Base-by-base conservation (phyloP, 768 basidiomycete genomes). In the Psilocybe azurescens region DNA sequence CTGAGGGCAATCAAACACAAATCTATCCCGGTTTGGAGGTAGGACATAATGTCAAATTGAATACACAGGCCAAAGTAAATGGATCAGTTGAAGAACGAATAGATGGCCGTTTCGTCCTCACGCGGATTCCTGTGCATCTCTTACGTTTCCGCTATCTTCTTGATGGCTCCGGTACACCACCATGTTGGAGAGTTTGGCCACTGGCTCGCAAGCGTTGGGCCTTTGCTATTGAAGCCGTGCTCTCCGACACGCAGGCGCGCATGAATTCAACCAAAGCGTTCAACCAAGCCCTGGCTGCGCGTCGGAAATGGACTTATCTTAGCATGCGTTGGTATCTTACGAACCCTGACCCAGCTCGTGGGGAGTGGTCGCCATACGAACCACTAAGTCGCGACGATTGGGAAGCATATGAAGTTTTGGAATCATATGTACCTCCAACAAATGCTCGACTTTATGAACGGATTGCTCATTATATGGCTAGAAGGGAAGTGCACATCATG, bases 131-230 rank as follows among this genome's bases (percentile, higher is more conserved):
- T 3, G 32, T 53, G 1, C 48, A 61, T 20, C 39, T 65, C 5
- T 59, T 60, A 10, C 64, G 61, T 18, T 62, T 65, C 36, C 47
- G 64, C 5, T 30, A 36, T 28, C 53, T 58, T 8, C 50, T 65
- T n/a, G 61, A 65, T 14, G 61, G 58, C 8, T 55, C 58, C 8
- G 56, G 33, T 24, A 44, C 16, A 8, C 53, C 20, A 18, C 61
- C 61, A 3, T 62, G 59, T 18, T 60, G 59, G 59, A n/a, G 29
- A 28, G 6, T 53, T 8, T 59, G 57, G 56, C 56, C 56, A 5
- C 29, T 51, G 14, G 59, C 62, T 18, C 56, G 61, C n/a, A 60
- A 56, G 14, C 59, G 62, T 50, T 66, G 65, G 65, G 61, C 51
- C 5, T 66, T 66, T 33, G 65, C 61, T 29, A 63, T 55, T 20